These are phyloP conservation scores for Quercus agrifolia DNA, from an alignment of 306 rosid species.

Conservation along the genomic window DNA sequence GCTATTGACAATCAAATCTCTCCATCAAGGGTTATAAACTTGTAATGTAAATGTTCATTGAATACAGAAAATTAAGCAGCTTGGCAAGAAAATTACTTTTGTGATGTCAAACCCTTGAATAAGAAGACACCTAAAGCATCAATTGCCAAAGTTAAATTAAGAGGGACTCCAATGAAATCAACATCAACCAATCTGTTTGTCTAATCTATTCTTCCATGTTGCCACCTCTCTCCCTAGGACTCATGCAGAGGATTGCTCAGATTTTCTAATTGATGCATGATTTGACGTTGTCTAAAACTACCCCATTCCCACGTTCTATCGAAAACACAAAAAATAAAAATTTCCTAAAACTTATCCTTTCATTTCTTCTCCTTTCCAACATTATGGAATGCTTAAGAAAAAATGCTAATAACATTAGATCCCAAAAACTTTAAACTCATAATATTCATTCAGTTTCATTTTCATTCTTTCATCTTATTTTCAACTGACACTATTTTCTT, in stretches of 20 bases:
- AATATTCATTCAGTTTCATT: too few species aligned
- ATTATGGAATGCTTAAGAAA: too few species aligned
- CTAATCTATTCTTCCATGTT: slow-evolving; percentile 45
- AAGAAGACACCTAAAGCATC: slow-evolving; percentile 61
- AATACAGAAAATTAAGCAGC: not conserved
- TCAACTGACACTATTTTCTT: too few species aligned
- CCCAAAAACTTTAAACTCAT: too few species aligned
- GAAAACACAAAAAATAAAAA: too few species aligned
- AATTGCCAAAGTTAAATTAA: slow-evolving; percentile 63
- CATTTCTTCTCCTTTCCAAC: too few species aligned
- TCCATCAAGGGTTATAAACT: not conserved
- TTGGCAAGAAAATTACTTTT: slow-evolving; percentile 31
- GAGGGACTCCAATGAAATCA: slow-evolving; percentile 45
- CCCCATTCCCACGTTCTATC: too few species aligned
- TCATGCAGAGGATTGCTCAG: slow-evolving; percentile 76
- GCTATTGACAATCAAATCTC: not conserved
- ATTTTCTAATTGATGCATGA: slow-evolving; percentile 75
- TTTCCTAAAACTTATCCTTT: too few species aligned
- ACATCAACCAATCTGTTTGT: slow-evolving; percentile 37
- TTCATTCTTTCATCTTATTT: too few species aligned
- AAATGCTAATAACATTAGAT: too few species aligned
- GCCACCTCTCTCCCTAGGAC: slow-evolving; percentile 52
- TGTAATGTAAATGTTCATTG: not conserved
- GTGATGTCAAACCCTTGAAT: slow-evolving; percentile 52
- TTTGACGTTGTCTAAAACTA: slow-evolving; percentile 52